Evolutionary conservation across 345 rosid species (phyloP), one percentile per base, ranked within the genome.

Genomic region (Gossypium turneri): DNA sequence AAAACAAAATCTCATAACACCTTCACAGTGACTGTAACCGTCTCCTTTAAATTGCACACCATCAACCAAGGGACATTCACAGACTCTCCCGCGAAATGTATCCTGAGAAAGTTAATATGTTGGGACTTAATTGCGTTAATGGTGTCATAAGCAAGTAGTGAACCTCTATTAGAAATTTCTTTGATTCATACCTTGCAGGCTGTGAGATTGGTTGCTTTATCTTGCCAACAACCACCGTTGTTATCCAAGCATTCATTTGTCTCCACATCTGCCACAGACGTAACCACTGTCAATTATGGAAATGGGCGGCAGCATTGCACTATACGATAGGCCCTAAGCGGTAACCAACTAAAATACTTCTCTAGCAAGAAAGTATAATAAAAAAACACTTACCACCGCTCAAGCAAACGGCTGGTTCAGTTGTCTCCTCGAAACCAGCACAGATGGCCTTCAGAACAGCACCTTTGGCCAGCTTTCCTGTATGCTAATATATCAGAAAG

Each of bases 61-160:
- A 87, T 93, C 91, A 45, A 93, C 94, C 73, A 86, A 56, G 66
- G 99, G 98, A 72, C 99, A 95, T 60, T 87, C 97, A 50, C 99
- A 95, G 55, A 93, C 97, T 77, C 86, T 89, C 73, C 99, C 99
- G 65, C 99, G 97, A 73, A 95, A 95, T n/a, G 99, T 95, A 82
- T 95, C 99, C 99, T 95, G 84, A 70, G 9, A 4, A 67, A 52
- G 73, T 59, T 17, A 64, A 19, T 45, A 61, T 16, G 55, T 63
- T 8, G 22, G 13, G 64, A 17, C 41, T 34, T 34, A 34, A 34
- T 34, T 34, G 48, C 3, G 25, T 38, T 41, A 38, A 41, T n/a
- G 15, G 52, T 53, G 43, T 50, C 61, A 20, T 13, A 57, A 6
- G 34, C 15, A 45, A 56, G 13, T 12, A 15, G 12, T 19, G 29